Evolutionary conservation across 768 basidiomycete species (phyloP).

Genomic region (Boletus sensibilis): DNA sequence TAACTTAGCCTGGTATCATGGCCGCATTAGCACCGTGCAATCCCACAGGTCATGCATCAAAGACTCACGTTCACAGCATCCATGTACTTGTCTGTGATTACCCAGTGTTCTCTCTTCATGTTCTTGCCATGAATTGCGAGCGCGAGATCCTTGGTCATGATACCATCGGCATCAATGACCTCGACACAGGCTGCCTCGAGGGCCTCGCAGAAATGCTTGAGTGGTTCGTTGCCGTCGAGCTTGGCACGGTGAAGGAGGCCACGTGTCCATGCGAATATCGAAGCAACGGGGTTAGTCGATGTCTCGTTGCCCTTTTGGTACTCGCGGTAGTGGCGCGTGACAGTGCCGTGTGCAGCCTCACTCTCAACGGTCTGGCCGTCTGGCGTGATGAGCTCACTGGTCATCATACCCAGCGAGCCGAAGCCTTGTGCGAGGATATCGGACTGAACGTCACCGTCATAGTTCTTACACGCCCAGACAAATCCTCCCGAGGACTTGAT

Average conservation of each 20-base stretch:
- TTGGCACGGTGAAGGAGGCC: slow-evolving; percentile 92
- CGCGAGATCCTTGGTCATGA: slow-evolving; percentile 98
- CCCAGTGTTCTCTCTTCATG: slow-evolving; percentile 95
- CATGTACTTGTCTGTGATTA: slow-evolving; percentile 92
- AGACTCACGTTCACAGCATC: slow-evolving; percentile 83
- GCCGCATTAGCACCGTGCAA: slow-evolving; percentile 14
- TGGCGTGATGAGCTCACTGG: slow-evolving; percentile 90
- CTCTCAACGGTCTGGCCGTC: slow-evolving; percentile 91
- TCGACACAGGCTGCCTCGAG: slow-evolving; percentile 89
- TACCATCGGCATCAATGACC: slow-evolving; percentile 82
- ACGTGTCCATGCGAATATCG: slow-evolving; percentile 98
- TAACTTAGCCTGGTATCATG: slow-evolving; percentile 39
- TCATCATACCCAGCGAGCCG: slow-evolving; percentile 98
- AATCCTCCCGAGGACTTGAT: slow-evolving; percentile 97
- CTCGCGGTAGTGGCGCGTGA: slow-evolving; percentile 96
- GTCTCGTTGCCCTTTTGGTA: slow-evolving; percentile 97
- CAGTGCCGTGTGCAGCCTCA: slow-evolving; percentile 97
- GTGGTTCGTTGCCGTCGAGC: slow-evolving; percentile 77
- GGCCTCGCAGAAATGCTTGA: slow-evolving; percentile 70
- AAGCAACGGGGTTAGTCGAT: slow-evolving; percentile 97
- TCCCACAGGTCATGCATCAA: neutral
- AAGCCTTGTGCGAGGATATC: slow-evolving; percentile 98
- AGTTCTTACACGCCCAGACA: slow-evolving; percentile 73
- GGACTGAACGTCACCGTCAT: slow-evolving; percentile 85
- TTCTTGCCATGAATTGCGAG: slow-evolving; percentile 89